phyloP scores from a whole-genome alignment of 2,329 filamentous ascomycete species.

The Hymenoscyphus fructigenus region DNA sequence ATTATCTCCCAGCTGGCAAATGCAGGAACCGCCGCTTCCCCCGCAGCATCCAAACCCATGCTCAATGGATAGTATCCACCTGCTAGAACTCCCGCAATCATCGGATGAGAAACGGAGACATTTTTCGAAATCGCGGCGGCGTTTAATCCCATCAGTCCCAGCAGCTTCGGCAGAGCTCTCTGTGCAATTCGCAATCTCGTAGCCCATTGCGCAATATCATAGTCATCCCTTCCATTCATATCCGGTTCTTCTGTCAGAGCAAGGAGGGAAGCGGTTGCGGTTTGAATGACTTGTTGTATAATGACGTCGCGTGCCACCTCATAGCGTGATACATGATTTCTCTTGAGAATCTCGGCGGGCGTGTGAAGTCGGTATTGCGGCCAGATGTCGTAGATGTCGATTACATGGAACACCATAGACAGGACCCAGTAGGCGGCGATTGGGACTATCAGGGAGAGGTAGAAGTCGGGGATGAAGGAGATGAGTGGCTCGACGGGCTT shows the following conservation, averaged over 20 bases:
- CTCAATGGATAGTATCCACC: conserved; percentile 80
- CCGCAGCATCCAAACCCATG: conserved; percentile 54
- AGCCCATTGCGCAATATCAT: conserved; percentile 89
- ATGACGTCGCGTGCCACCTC: conserved; percentile 90
- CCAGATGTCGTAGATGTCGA: conserved; percentile 83
- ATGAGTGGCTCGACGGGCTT: conserved; percentile 69
- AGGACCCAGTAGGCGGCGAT: conserved; percentile 85
- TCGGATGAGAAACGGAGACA: conserved; percentile 67
- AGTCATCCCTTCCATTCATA: conserved; percentile 73
- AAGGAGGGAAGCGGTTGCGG: conserved; percentile 65
- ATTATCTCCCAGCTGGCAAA: conserved; percentile 83
- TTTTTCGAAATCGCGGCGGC: conserved; percentile 73
- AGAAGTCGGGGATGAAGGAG: conserved; percentile 76
- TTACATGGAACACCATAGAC: conserved; percentile 76
- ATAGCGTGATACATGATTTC: conserved; percentile 86
- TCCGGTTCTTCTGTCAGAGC: conserved; percentile 72
- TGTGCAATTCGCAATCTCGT: conserved; percentile 77
- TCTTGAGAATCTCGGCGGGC: conserved; percentile 80
- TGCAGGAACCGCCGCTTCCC: conserved; percentile 57
- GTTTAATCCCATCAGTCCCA: conserved; percentile 75
- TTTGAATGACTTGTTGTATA: conserved; percentile 88
- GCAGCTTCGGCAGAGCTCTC: conserved; percentile 69
- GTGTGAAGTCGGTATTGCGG: conserved; percentile 93
- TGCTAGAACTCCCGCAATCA: conserved; percentile 71
- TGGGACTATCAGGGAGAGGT: conserved; percentile 72